Evolutionary conservation across 2,329 filamentous ascomycete genomes (phyloP), one percentile per base, ranked within the genome.

Genomic region (Incumbomyces lentus): DNA sequence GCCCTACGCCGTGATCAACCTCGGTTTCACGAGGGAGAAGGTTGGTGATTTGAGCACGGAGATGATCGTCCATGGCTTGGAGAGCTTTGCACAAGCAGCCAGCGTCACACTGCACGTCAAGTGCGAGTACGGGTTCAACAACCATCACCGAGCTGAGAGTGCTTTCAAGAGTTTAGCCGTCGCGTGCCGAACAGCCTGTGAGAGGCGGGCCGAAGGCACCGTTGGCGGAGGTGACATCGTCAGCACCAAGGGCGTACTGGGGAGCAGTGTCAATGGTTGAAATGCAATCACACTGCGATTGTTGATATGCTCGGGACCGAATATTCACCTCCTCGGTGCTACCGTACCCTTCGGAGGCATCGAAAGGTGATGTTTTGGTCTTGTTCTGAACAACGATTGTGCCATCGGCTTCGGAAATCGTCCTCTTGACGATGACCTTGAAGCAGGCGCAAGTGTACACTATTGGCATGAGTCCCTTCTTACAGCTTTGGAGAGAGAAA

Each of bases 81-180:
- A 94, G 73, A 92, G 84, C 70, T 98, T 95, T 68, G 89, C 90
- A 35, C 85, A 93, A 70, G 86, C 80, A 8, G 87, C 88, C 2
- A 82, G 87, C 19, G 75, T 95, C 44, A 98, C 92, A n/a, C 70
- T 96, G 61, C 92, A 98, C 70, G 86, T 98, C 49, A 87, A 95
- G 68, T 93, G 86, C 67, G 68, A 95, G 47, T 78, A 87, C 53
- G 92, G 92, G 44, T 78, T 84, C 52, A 98, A 96, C 67, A 92
- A 96, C 68, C 92, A 96, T 68, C 92, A 96, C 70, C 75, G 89
- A 49, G 89, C 92, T 8, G 92, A 96, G 77, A 92, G 85, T 64
- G 92, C 90, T 13, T 95, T 98, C 69, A 98, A 98, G 76, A 92
- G 92, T 39, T 68, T 96, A 55, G 92, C 92, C 0, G 80, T 95